A percentile compares a stretch with the other conserved stretches of the same genome.
Conservation (phyloP, 2,329 filamentous ascomycete species). For the Penicillium sp. region DNA sequence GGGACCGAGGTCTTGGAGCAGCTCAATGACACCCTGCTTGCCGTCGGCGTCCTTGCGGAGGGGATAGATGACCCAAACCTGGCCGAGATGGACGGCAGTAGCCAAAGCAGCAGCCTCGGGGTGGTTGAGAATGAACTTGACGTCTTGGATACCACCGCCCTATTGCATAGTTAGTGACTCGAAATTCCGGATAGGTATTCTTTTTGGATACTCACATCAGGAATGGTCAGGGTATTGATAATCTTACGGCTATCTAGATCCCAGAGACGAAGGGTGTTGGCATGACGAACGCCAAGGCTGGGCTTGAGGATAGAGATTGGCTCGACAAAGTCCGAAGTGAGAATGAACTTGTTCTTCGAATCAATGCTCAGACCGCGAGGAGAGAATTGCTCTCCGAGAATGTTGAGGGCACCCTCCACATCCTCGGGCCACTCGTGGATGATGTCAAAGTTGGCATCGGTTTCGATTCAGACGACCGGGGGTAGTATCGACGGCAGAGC, state of each 20-base stretch:
- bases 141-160: slow-evolving; percentile 66
- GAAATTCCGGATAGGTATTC: neutral
- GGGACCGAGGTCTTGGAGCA: slow-evolving; percentile 64
- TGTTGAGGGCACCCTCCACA: slow-evolving; percentile 59
- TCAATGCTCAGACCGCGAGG: slow-evolving; percentile 66
- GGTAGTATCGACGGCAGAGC: slow-evolving; percentile 62
- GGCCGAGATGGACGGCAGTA: slow-evolving; percentile 64
- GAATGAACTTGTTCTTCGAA: slow-evolving; percentile 62
- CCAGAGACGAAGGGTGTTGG: slow-evolving; percentile 67
- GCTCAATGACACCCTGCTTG: slow-evolving; percentile 63
- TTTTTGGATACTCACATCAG: slow-evolving; percentile 49
- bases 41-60: slow-evolving; percentile 62
- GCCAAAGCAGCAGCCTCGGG: slow-evolving; percentile 64
- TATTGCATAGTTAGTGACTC: slow-evolving; percentile 20
- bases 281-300: slow-evolving; percentile 59
- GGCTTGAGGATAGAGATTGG: slow-evolving; percentile 68
- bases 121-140: slow-evolving; percentile 70
- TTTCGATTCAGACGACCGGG: slow-evolving; percentile 67
- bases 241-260: slow-evolving; percentile 60
- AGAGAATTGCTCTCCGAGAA: slow-evolving; percentile 66
- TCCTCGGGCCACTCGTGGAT: slow-evolving; percentile 68
- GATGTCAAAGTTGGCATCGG: slow-evolving; percentile 64
- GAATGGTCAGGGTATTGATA: slow-evolving; percentile 66
- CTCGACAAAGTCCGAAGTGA: slow-evolving; percentile 69
- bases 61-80: slow-evolving; percentile 71